Percentiles rank a stretch among this genome's conserved stretches.
Conservation (phyloP, 2,329 filamentous ascomycete genomes). For the Ascochyta clinopodiicola region DNA sequence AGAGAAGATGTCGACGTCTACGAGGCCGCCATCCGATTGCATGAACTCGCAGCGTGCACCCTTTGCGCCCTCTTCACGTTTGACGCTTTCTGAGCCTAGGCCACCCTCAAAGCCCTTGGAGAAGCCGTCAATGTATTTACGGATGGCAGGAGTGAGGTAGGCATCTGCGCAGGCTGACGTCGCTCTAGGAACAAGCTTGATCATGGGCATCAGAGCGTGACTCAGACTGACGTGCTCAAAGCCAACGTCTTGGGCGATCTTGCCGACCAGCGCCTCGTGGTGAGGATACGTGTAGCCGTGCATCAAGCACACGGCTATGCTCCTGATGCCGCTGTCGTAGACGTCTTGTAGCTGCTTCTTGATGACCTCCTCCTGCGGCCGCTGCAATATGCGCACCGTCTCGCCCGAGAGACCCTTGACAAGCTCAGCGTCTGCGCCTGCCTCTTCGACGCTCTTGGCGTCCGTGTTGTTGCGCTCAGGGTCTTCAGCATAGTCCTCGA, state of each 20-base stretch:
- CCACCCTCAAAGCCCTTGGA: slow-evolving; percentile 81
- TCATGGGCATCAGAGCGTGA: slow-evolving; percentile 86
- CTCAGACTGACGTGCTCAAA: slow-evolving; percentile 83
- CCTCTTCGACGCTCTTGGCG: slow-evolving; percentile 58
- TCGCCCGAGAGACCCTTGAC: slow-evolving; percentile 78
- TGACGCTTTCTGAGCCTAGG: slow-evolving; percentile 76
- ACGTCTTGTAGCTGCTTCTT: slow-evolving; percentile 69
- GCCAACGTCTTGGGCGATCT: slow-evolving; percentile 78
- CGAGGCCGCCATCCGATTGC: slow-evolving; percentile 80
- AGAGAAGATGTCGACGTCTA: slow-evolving; percentile 80
- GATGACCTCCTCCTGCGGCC: slow-evolving; percentile 65
- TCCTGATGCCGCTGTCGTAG: slow-evolving; percentile 73
- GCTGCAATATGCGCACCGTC: slow-evolving; percentile 71
- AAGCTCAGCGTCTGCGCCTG: slow-evolving; percentile 58
- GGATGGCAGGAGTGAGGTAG: slow-evolving; percentile 79
- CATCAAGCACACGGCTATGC: slow-evolving; percentile 89
- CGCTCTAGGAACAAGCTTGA: slow-evolving; percentile 77
- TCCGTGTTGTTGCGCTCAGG: slow-evolving; percentile 69
- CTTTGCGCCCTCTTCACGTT: slow-evolving; percentile 66
- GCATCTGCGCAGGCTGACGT: slow-evolving; percentile 82
- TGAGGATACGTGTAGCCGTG: slow-evolving; percentile 90
- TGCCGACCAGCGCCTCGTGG: slow-evolving; percentile 80
- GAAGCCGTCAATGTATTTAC: slow-evolving; percentile 79
- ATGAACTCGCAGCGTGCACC: slow-evolving; percentile 92
- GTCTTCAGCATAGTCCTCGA: slow-evolving; percentile 92